Evolutionary conservation across 331 rosid genomes (phyloP), one percentile per base, ranked within the genome.

Genomic region (Arachis monticola): DNA sequence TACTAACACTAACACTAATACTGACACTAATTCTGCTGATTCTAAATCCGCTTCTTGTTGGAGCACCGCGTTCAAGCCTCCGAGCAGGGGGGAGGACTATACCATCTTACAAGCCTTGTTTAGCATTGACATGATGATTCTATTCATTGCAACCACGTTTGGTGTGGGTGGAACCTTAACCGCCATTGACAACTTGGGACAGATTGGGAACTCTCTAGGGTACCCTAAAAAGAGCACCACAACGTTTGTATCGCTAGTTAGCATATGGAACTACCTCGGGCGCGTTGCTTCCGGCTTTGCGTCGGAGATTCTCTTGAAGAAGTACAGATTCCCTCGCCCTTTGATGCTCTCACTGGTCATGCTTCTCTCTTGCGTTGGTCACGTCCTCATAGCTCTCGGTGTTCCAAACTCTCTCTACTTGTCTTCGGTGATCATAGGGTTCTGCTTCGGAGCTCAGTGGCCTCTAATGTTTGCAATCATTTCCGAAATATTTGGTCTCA

Each of bases 261-360:
- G 96, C 67, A 93, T 93, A 64, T 93, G 98, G 98, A 91, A 89
- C 76, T 93, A 91, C 22, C 83, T 93, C 1, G 98, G 98, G 55
- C 68, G 98, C 60, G 97, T 60, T 0, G 76, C 55, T 12, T 64
- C 97, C 0, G 97, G 96, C 1, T 91, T 86, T 42, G 55, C 60
- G 7, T 93, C 98, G 0, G 98, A 93, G 80, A 56, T 79, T 13
- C 77, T 93, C 32, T 76, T 88, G 46, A 81, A 75, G 31, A 93
- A 84, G 67, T 93, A 82, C 88, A 83, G 75, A 59, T 22, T 89
- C 69, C 97, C 97, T 6, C 90, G 96, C 6, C 93, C 98, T 0
- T 78, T 83, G 0, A 22, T 93, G 78, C 84, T 93, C 40, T 81
- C 89, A 30, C 5, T 76, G 1, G 86, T 88, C 3, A 85, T 93